These are phyloP conservation scores for Ceratobasidium theobromae DNA, from an alignment of 1,284 basidiomycete genomes.

Conservation along the genomic window DNA sequence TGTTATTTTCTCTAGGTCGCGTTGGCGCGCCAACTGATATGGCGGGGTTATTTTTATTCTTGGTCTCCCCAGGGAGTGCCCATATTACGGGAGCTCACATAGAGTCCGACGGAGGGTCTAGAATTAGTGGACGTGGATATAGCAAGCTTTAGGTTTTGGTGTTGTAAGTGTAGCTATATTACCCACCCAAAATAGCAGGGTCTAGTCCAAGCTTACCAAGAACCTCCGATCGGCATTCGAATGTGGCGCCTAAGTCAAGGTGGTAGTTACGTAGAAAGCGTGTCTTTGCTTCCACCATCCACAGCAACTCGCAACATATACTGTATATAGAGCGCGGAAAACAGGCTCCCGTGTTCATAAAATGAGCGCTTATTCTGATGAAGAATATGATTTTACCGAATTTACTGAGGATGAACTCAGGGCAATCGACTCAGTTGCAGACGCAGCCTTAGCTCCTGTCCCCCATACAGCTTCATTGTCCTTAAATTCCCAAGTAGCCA, in stretches of 20 bases:
- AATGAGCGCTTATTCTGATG: slow-evolving; percentile 55
- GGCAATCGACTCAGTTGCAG: slow-evolving; percentile 50
- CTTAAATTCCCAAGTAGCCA: background rate
- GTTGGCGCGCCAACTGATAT: slow-evolving; percentile 69
- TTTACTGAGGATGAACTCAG: slow-evolving; percentile 61
- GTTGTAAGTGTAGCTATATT: background rate
- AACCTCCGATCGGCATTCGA: background rate
- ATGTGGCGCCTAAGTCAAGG: too few relatives aligned
- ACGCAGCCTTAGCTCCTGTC: slow-evolving; percentile 36
- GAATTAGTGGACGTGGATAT: slow-evolving; percentile 28
- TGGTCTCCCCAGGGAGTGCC: slow-evolving; percentile 67
- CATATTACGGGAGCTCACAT: slow-evolving; percentile 77
- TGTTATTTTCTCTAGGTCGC: slow-evolving; percentile 52
- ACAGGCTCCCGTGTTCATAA: background rate
- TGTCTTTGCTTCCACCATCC: too few relatives aligned
- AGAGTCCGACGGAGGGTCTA: slow-evolving; percentile 64
- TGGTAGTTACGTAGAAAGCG: slow-evolving; percentile 2
- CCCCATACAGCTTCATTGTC: background rate
- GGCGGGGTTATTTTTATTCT: slow-evolving; percentile 73
- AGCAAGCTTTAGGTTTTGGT: slow-evolving; percentile 11
- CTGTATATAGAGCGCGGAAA: too few relatives aligned
- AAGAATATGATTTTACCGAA: slow-evolving; percentile 55
- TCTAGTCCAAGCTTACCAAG: background rate
- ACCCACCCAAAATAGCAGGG: background rate
- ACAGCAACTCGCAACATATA: too few relatives aligned